A percentile compares a stretch with the other conserved stretches of the same genome.
phyloP scores from a whole-genome alignment of 1,284 basidiomycete genomes.

The Boletus smithii region DNA sequence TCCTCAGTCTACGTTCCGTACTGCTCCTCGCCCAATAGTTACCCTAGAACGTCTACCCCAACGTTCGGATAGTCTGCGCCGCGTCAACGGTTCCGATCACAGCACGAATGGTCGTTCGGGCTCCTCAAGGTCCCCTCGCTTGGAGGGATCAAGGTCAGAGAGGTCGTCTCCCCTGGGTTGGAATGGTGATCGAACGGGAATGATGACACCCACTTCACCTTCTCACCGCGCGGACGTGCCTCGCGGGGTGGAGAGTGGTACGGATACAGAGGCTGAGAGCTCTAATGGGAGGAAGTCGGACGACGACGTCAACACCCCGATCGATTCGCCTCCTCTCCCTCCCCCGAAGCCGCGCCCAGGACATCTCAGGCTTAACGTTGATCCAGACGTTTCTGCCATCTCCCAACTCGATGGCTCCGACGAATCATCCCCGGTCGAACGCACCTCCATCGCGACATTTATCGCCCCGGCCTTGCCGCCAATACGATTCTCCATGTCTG shows the following conservation, averaged over 20 bases:
- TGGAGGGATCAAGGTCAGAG: conserved; percentile 19
- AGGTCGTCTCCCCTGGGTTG: conserved; percentile 21
- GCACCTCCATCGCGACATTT: conserved; percentile 66
- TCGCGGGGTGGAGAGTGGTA: conserved; percentile 67
- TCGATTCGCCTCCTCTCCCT: conserved; percentile 42
- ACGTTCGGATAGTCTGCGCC: conserved; percentile 27
- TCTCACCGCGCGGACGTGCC: conserved; percentile 65
- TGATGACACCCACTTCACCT: conserved; percentile 52
- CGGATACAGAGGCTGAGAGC: conserved; percentile 60
- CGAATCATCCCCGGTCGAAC: conserved; percentile 55
- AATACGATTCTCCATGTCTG: conserved; percentile 78
- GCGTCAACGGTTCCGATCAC: conserved; percentile 6
- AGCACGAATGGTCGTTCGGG: conserved; percentile 8
- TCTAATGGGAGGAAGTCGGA: conserved; percentile 39
- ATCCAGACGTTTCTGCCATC: conserved; percentile 23
- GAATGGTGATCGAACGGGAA: conserved; percentile 29
- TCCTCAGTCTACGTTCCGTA: conserved; percentile 12
- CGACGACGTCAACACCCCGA: conserved; percentile 25
- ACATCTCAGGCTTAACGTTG: conserved; percentile 21
- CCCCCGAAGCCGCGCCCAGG: conserved; percentile 45
- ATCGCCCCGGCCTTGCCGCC: conserved; percentile 79
- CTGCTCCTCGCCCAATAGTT: conserved; percentile 18
- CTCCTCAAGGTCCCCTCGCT: conserved; percentile 15
- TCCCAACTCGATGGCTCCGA: conserved; percentile 40
- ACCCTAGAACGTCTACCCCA: conserved; percentile 27